phyloP scores from a whole-genome alignment of 2,329 filamentous ascomycete species.

The Gnomoniopsis sp. region DNA sequence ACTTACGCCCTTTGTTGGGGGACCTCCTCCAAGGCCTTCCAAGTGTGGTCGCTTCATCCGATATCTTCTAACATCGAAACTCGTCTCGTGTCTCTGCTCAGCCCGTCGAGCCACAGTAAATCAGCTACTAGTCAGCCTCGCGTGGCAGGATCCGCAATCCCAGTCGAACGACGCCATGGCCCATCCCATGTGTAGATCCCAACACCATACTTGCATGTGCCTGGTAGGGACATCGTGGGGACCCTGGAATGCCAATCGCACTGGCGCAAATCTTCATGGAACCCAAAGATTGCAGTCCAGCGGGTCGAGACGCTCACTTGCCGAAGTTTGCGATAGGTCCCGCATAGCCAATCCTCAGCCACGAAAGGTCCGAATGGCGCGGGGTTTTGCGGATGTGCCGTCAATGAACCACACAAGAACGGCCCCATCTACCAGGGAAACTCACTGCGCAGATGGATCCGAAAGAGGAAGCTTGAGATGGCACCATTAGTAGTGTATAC shows the following conservation, averaged over 20 bases:
- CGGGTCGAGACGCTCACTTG: background rate
- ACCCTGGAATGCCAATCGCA: slow-evolving; percentile 9
- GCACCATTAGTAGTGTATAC: background rate
- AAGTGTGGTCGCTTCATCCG: background rate
- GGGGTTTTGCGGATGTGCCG: background rate
- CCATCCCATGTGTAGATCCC: background rate
- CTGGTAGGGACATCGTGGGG: background rate
- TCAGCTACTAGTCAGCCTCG: slow-evolving; percentile 1
- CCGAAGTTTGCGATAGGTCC: background rate
- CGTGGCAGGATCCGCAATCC: background rate
- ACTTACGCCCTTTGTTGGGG: background rate
- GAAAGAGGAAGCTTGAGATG: background rate
- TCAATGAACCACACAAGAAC: too few relatives aligned
- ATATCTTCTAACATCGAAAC: background rate
- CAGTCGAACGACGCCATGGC: too few relatives aligned
- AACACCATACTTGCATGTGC: background rate
- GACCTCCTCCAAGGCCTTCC: background rate
- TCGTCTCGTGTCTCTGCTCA: background rate
- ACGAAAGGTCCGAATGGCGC: background rate
- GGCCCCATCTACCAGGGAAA: too few relatives aligned
- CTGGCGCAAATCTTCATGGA: slow-evolving; percentile 1
- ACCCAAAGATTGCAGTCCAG: background rate
- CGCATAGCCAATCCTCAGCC: background rate
- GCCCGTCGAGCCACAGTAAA: too few relatives aligned
- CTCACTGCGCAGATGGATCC: background rate